A percentile compares a stretch with the other conserved stretches of the same genome.
Evolutionary conservation across 1,139 yeast genomes (phyloP).

Genomic region (Suhomyces maxii): DNA sequence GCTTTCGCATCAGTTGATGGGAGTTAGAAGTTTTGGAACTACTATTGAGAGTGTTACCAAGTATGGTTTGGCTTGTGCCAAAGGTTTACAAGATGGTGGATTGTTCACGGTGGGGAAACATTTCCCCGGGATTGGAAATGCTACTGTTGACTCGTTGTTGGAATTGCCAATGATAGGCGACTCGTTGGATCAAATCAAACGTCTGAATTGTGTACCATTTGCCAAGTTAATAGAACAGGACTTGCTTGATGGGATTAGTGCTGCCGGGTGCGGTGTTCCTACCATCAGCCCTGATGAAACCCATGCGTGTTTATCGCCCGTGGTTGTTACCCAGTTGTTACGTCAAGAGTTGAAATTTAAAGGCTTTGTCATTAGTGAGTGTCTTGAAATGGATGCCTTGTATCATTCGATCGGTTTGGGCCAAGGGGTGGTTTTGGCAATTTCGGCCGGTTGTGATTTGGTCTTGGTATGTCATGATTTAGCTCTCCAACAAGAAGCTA

Average conservation of each 20-base stretch:
- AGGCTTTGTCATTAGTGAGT: slow-evolving; percentile 64
- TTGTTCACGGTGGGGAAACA: slow-evolving; percentile 61
- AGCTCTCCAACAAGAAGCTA: slow-evolving; percentile 59
- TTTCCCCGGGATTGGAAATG: slow-evolving; percentile 69
- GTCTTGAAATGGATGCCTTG: slow-evolving; percentile 65
- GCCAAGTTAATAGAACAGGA: slow-evolving; percentile 48
- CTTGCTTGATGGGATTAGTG: slow-evolving; percentile 57
- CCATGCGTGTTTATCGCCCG: slow-evolving; percentile 63
- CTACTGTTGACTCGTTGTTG: slow-evolving; percentile 56
- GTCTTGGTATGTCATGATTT: slow-evolving; percentile 63
- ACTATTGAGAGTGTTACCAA: slow-evolving; percentile 58
- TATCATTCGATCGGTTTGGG: slow-evolving; percentile 65
- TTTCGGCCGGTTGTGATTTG: slow-evolving; percentile 66
- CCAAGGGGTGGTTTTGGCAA: slow-evolving; percentile 64
- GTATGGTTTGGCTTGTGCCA: slow-evolving; percentile 55
- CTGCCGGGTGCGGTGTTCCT: slow-evolving; percentile 73
- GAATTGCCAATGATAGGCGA: slow-evolving; percentile 64
- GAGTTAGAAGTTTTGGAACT: slow-evolving; percentile 64
- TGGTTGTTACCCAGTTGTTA: slow-evolving; percentile 53
- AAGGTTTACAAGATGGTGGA: slow-evolving; percentile 59
- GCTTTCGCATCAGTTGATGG: slow-evolving; percentile 57
- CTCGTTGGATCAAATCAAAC: slow-evolving; percentile 53
- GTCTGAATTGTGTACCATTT: slow-evolving; percentile 55
- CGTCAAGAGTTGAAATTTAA: slow-evolving; percentile 55
- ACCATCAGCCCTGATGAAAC: slow-evolving; percentile 60